phyloP scores from a whole-genome alignment of 257 asterid genomes.

The Nyctanthes arbortristis region DNA sequence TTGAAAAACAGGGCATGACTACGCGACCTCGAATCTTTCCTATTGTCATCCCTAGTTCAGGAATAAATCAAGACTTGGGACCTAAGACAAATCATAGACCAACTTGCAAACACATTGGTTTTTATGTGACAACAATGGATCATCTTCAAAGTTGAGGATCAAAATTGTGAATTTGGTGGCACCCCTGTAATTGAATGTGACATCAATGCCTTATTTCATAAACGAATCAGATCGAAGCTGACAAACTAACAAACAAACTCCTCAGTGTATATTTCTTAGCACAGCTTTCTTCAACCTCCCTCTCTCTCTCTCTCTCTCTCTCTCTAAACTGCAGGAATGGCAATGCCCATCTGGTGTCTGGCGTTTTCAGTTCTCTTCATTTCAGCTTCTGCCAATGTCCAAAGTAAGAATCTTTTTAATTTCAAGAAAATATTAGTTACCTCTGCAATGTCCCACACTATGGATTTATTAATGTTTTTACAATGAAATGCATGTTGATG shows the following conservation, averaged over 20 bases:
- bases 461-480: slow-evolving; percentile 4
- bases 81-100: too few species aligned
- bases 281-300: slow-evolving; percentile 15
- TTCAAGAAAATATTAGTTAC: slow-evolving; percentile 2
- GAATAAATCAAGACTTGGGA: too few species aligned
- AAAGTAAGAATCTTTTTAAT: slow-evolving; percentile 33
- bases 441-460: slow-evolving; percentile 9
- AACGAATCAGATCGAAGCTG: slow-evolving; percentile 32
- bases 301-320: slow-evolving; percentile 1
- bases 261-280: slow-evolving; percentile 14
- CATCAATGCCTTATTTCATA: slow-evolving; percentile 26
- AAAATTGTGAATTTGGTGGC: slow-evolving; percentile 13
- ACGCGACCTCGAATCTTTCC: too few species aligned
- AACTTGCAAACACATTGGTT: too few species aligned
- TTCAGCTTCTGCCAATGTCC: slow-evolving; percentile 45
- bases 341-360: slow-evolving; percentile 26
- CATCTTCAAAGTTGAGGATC: slow-evolving; percentile 25
- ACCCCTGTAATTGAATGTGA: slow-evolving; percentile 15
- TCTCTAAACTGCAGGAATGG: slow-evolving; percentile 27
- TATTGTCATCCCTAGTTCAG: too few species aligned
- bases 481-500: not conserved
- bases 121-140: too few species aligned
- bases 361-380: slow-evolving; percentile 32
- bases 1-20: too few species aligned
- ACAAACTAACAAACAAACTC: slow-evolving; percentile 19